phyloP scores from a whole-genome alignment of 306 rosid species.

The Lablab purpureus region DNA sequence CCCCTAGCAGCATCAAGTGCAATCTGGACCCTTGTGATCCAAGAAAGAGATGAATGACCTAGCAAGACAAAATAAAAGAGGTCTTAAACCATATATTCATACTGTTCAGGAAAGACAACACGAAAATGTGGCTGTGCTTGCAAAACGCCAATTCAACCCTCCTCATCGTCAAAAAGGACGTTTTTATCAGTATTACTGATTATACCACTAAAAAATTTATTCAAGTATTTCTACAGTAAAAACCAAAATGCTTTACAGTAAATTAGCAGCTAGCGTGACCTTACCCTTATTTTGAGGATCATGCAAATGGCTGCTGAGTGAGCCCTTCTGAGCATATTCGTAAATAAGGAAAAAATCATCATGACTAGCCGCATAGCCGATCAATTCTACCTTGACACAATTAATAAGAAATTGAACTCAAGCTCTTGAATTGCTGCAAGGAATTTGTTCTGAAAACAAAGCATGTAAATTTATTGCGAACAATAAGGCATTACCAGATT shows the following conservation, averaged over 20 bases:
- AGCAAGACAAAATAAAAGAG: conserved; percentile 32
- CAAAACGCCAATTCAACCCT: conserved; percentile 18
- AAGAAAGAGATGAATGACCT: conserved; percentile 93
- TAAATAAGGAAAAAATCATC: conserved; percentile 86
- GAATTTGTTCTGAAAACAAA: conserved; percentile 48
- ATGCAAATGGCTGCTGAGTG: conserved; percentile 89
- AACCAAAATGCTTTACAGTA: conserved; percentile 3
- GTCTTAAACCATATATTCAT: conserved; percentile 23
- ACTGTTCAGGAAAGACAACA: conserved; percentile 23
- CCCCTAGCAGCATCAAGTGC: conserved; percentile 96
- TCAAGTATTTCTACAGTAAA: neutral
- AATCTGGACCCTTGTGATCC: conserved; percentile 97
- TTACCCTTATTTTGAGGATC: conserved; percentile 95
- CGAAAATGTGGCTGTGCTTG: conserved; percentile 25
- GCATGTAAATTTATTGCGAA: conserved; percentile 11
- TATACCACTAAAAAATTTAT: neutral
- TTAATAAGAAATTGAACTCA: conserved; percentile 56
- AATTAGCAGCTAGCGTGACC: conserved; percentile 33
- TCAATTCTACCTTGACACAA: conserved; percentile 96
- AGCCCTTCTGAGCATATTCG: conserved; percentile 96
- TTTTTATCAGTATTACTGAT: neutral
- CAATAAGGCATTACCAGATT: conserved; percentile 74
- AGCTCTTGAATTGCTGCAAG: conserved; percentile 41
- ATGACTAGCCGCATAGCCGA: conserved; percentile 90
- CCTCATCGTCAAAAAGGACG: conserved; percentile 19